Conservation (phyloP, 495 filamentous ascomycete species). For the Talaromyces adpressus region DNA sequence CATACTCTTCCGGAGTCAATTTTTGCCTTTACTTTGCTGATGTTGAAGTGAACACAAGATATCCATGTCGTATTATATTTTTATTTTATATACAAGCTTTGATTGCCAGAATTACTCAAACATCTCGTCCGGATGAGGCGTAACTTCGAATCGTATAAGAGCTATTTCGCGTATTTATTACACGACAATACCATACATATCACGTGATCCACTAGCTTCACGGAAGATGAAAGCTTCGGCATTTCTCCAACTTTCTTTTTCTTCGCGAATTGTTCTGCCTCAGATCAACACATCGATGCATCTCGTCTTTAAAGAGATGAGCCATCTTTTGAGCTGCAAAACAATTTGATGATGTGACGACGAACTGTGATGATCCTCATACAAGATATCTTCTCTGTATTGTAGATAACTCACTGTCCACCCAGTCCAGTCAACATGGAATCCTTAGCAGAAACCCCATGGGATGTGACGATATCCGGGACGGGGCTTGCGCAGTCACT, state of each 20-base stretch:
- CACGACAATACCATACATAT: background rate
- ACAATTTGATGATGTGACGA: background rate
- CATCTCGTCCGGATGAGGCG: background rate
- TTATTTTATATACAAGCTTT: background rate
- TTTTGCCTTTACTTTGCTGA: background rate
- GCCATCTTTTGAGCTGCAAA: background rate
- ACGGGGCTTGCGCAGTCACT: conserved; percentile 88
- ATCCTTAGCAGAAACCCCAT: conserved; percentile 66
- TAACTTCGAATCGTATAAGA: background rate
- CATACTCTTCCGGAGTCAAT: background rate
- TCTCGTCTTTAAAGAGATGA: background rate
- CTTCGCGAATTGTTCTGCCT: background rate
- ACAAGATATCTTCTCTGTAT: background rate
- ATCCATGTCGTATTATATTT: background rate
- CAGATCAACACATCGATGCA: background rate
- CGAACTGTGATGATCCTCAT: background rate
- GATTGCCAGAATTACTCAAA: background rate
- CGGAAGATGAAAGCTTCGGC: background rate
- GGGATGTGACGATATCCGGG: conserved; percentile 89
- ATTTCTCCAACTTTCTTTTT: background rate
- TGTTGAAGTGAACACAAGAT: background rate
- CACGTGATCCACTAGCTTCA: conserved; percentile 10
- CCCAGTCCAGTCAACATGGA: conserved; percentile 52
- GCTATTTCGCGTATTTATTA: background rate
- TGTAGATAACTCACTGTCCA: background rate